These are phyloP conservation scores for Tillandsia leiboldiana DNA, from an alignment of 176 grass and related monocot genomes.

Conservation along the genomic window DNA sequence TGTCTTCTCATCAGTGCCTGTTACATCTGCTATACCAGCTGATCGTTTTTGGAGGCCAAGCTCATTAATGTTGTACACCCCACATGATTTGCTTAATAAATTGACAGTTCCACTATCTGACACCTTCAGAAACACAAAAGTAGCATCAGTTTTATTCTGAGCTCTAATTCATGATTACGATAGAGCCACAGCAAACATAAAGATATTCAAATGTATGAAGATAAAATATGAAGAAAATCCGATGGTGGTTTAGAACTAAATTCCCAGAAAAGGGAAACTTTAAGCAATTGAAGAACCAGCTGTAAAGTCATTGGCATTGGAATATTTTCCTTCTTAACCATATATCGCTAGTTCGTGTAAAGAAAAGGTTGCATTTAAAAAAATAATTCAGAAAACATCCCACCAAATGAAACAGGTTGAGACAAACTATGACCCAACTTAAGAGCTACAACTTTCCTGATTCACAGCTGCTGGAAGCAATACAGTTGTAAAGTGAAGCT, in stretches of 20 bases:
- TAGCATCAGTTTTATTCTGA: background rate
- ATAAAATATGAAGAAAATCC: background rate
- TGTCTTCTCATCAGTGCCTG: conserved; percentile 49
- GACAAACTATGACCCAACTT: background rate
- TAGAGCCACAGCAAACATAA: too few species aligned
- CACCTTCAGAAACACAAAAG: conserved; percentile 34
- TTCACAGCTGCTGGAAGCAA: background rate
- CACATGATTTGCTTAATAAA: conserved; percentile 77
- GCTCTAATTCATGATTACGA: too few species aligned
- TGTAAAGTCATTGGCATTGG: too few species aligned
- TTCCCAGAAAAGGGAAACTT: background rate
- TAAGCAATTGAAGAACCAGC: background rate
- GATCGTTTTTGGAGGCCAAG: conserved; percentile 54
- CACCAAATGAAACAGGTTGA: background rate
- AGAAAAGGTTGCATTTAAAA: background rate
- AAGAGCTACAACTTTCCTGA: background rate
- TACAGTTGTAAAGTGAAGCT: background rate
- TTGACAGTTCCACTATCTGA: conserved; percentile 81
- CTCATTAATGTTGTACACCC: conserved; percentile 95
- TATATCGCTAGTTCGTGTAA: background rate
- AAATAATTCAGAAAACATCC: background rate
- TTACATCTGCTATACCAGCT: conserved; percentile 34
- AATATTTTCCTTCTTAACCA: background rate
- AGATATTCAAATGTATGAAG: background rate
- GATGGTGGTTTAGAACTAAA: background rate